Evolutionary conservation across 768 basidiomycete species (phyloP).

Genomic region (Boletales sp.): DNA sequence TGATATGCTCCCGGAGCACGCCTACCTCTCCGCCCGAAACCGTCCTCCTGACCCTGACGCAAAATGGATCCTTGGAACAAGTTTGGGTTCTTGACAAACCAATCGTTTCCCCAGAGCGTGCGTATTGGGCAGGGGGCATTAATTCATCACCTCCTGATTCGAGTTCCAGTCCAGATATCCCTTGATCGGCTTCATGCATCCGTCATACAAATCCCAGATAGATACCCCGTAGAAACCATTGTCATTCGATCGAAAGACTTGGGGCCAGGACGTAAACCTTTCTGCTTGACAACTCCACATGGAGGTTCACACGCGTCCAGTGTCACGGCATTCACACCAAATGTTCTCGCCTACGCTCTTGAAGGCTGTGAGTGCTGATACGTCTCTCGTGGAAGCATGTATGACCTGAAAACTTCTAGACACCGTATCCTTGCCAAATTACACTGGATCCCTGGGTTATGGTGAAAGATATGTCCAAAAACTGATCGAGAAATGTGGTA

Average conservation of each 20-base stretch:
- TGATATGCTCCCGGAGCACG: constrained; percentile 51
- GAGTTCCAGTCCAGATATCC: constrained; percentile 37
- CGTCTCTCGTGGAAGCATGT: neutral
- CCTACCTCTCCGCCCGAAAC: constrained; percentile 46
- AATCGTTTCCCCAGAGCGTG: constrained; percentile 38
- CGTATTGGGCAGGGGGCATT: neutral
- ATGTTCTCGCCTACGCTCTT: constrained; percentile 43
- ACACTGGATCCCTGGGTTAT: constrained; percentile 64
- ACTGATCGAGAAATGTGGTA: constrained; percentile 57
- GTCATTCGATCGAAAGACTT: constrained; percentile 37
- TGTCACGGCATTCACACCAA: constrained; percentile 46
- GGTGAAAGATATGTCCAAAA: constrained; percentile 57
- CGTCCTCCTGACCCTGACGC: constrained; percentile 40
- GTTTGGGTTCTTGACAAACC: constrained; percentile 47
- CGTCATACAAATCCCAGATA: constrained; percentile 48
- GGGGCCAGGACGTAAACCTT: constrained; percentile 24
- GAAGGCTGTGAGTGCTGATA: constrained; percentile 54
- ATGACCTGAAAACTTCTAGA: constrained; percentile 32
- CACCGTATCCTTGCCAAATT: constrained; percentile 59
- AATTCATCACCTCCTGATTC: neutral
- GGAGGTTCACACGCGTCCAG: constrained; percentile 59
- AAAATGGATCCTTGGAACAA: constrained; percentile 8
- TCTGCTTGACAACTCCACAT: constrained; percentile 54
- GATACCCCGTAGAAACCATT: constrained; percentile 52
- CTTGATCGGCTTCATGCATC: constrained; percentile 40